phyloP scores from a whole-genome alignment of 805 yeast species.

The Cephaloascus fragrans region DNA sequence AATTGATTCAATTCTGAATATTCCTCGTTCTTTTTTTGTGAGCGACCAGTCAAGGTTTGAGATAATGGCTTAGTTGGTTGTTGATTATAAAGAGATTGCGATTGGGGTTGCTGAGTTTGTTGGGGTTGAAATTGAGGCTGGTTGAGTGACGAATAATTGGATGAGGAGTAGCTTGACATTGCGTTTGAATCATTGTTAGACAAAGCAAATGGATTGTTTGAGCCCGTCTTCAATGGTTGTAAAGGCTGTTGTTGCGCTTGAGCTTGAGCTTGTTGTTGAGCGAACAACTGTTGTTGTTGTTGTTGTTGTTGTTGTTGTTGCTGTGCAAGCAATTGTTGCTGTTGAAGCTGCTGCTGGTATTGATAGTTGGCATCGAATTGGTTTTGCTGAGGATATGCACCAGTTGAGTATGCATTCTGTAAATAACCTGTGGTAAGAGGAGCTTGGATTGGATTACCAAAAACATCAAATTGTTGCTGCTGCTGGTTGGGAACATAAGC shows the following conservation, averaged over 20 bases:
- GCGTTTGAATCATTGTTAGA: too few species aligned
- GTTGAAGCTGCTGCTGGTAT: constrained; percentile 22
- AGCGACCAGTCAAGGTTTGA: constrained; percentile 42
- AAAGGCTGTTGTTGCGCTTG: constrained; percentile 20
- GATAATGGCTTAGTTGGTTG: constrained; percentile 24
- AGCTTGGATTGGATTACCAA: constrained; percentile 54
- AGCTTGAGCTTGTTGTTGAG: constrained; percentile 15
- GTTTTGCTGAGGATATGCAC: constrained; percentile 11
- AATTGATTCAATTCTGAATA: constrained; percentile 68
- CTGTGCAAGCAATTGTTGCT: constrained; percentile 20
- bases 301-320: constrained; percentile 26
- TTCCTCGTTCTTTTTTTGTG: constrained; percentile 44
- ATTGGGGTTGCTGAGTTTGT: constrained; percentile 13
- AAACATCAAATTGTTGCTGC: constrained; percentile 45
- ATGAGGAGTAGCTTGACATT: constrained; percentile 11
- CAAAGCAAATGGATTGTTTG: constrained; percentile 73
- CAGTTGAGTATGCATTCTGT: constrained; percentile 28
- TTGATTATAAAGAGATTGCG: constrained; percentile 20
- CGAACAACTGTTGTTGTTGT: constrained; percentile 17
- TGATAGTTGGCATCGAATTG: constrained; percentile 5
- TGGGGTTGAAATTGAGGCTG: constrained; percentile 10
- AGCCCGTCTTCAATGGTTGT: constrained; percentile 56
- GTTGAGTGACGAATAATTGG: constrained; percentile 5
- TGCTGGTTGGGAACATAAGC: constrained; percentile 14
- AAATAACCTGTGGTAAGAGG: constrained; percentile 47